Percentiles rank a stretch among this genome's conserved stretches.
phyloP scores from a whole-genome alignment of 371 early-diverging fungal genomes.

The Mucor saturninus region DNA sequence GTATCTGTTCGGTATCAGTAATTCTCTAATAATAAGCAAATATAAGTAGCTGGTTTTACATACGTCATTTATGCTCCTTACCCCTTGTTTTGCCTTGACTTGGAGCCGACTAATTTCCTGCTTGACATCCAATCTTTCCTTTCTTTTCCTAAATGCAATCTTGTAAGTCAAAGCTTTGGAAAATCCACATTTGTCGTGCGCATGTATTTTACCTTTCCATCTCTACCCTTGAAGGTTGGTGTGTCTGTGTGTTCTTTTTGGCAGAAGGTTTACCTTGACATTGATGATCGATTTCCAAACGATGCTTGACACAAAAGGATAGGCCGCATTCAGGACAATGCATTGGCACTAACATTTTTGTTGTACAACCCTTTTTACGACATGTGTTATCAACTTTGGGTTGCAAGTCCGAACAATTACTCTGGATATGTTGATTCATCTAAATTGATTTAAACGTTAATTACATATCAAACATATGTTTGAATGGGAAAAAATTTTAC shows the following conservation, averaged over 20 bases:
- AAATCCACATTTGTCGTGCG: conserved; percentile 3
- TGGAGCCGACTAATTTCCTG: conserved; percentile 39
- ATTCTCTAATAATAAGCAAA: conserved; percentile 18
- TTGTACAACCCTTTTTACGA: conserved; percentile 56
- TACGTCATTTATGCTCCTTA: neutral
- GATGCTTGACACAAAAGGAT: conserved; percentile 70
- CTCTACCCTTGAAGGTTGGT: conserved; percentile 24
- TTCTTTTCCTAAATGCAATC: conserved; percentile 17
- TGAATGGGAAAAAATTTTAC: conserved; percentile 24
- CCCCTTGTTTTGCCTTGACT: conserved; percentile 34
- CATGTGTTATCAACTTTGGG: conserved; percentile 62
- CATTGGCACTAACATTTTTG: conserved; percentile 61
- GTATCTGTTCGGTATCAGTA: conserved; percentile 44
- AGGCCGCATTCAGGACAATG: conserved; percentile 60
- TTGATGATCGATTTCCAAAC: conserved; percentile 63
- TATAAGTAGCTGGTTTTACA: neutral
- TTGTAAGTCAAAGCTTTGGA: neutral
- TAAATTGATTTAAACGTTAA: conserved; percentile 1
- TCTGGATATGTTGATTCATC: conserved; percentile 68
- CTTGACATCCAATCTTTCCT: conserved; percentile 19
- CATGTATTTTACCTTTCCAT: conserved; percentile 25
- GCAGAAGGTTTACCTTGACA: conserved; percentile 41
- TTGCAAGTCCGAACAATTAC: conserved; percentile 56
- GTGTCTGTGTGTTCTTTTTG: conserved; percentile 8
- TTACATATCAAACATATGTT: neutral